Base-by-base conservation (phyloP, 148 eudicot species). In the Suaeda aralocaspica region DNA sequence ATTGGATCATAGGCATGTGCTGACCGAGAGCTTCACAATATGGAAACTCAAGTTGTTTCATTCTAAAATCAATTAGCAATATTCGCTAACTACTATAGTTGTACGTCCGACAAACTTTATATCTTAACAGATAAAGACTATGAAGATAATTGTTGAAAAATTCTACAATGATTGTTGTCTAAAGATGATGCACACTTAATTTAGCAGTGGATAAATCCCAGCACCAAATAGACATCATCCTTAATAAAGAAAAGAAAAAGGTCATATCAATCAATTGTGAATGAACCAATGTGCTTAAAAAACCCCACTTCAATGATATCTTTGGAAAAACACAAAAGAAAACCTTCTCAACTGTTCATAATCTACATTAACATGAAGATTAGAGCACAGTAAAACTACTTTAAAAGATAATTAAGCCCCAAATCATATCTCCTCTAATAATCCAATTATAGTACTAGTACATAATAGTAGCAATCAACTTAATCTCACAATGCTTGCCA, bases 311-410 rank as follows among this genome's bases (percentile, higher is more conserved):
- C 19, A 26, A 21, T 41, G 19, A 30, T 26, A 28, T 70, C 73
- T 39, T 69, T 63, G 48, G 28, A 24, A 63, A 63, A 41, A 63
- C 67, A 41, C 45, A 41, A 24, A 45, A 63, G 14, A 22, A 60
- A n/a, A 63, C 41, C 19, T n/a, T n/a, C 33, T 63, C 44, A 24
- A 63, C 67, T 41, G 39, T 74, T 51, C 12, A n/a, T n/a, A n/a
- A 65, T 26, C 55, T 29, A 62, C 36, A 64, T 64, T 76, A 69
- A 70, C 26, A 53, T 53, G 64, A 64, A 56, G 21, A 70, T 36
- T 21, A 51, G 26, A 55, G 36, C 50, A 30, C 21, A 36, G 41
- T 36, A 8, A n/a, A n/a, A n/a, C n/a, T n/a, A n/a, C n/a, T 33
- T 16, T 63, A 0, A 15, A 69, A 42, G 46, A 52, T 29, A 65